Conservation (phyloP, 2,329 filamentous ascomycete genomes). For the Beauveria caledonica region DNA sequence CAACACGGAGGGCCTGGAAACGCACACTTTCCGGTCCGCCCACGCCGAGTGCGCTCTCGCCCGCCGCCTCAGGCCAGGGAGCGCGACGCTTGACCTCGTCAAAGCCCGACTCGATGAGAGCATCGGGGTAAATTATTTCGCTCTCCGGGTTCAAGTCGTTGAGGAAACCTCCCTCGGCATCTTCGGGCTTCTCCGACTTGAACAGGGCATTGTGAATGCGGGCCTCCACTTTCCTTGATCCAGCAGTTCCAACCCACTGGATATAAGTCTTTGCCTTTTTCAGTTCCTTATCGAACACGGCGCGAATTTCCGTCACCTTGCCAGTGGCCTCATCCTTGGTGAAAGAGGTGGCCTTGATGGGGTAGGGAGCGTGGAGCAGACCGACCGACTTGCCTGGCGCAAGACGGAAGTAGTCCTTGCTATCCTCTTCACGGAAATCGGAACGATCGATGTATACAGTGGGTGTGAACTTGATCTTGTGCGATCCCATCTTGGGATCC, state of each 20-base stretch:
- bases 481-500: slow-evolving; percentile 57
- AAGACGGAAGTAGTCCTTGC: slow-evolving; percentile 65
- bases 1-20: slow-evolving; percentile 87
- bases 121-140: slow-evolving; percentile 69
- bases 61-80: slow-evolving; percentile 74
- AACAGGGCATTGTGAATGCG: slow-evolving; percentile 78
- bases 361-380: slow-evolving; percentile 58
- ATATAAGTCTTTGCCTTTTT: slow-evolving; percentile 75
- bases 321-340: slow-evolving; percentile 53
- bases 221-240: slow-evolving; percentile 60
- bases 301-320: slow-evolving; percentile 53
- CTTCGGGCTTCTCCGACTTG: slow-evolving; percentile 74
- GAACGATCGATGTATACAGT: slow-evolving; percentile 77
- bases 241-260: slow-evolving; percentile 72
- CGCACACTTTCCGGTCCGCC: slow-evolving; percentile 66
- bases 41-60: slow-evolving; percentile 55
- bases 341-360: slow-evolving; percentile 58
- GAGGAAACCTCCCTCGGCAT: slow-evolving; percentile 70
- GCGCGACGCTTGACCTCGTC: slow-evolving; percentile 64
- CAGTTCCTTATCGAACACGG: slow-evolving; percentile 56
- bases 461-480: slow-evolving; percentile 57
- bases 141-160: slow-evolving; percentile 78
- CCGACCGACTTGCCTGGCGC: slow-evolving; percentile 65
- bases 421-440: slow-evolving; percentile 64
- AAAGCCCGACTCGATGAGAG: slow-evolving; percentile 76